Conservation (phyloP, 2,329 filamentous ascomycete genomes). For the Arthroderma uncinatum region DNA sequence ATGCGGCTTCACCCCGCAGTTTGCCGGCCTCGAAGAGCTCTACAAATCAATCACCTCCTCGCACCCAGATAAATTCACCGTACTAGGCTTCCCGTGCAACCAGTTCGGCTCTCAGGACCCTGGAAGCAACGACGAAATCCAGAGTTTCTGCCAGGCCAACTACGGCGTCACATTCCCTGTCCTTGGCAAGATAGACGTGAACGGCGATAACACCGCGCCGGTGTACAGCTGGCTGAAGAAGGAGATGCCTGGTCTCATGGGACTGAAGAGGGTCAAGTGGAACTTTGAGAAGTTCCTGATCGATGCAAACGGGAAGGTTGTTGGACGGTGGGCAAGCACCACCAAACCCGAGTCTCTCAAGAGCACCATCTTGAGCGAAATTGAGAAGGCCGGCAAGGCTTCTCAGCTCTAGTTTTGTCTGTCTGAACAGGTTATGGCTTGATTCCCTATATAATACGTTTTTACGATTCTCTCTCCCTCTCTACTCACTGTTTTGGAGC, state of each 20-base stretch:
- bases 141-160: constrained; percentile 80
- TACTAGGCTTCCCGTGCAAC: constrained; percentile 97
- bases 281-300: constrained; percentile 99
- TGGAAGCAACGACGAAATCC: constrained; percentile 67
- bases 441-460: not conserved
- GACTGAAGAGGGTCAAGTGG: constrained; percentile 91
- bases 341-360: constrained; percentile 77
- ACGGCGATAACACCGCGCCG: constrained; percentile 69
- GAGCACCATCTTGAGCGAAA: constrained; percentile 61
- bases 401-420: not conserved
- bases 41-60: constrained; percentile 65
- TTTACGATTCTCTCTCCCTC: not conserved
- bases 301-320: constrained; percentile 72
- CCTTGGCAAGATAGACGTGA: constrained; percentile 85
- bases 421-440: not conserved
- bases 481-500: not conserved
- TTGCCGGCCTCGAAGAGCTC: constrained; percentile 76
- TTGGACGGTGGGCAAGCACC: constrained; percentile 73
- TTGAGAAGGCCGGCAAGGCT: constrained; percentile 45
- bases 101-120: constrained; percentile 91
- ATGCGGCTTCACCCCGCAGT: constrained; percentile 97
- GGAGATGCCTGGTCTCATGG: constrained; percentile 68
- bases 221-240: constrained; percentile 65
- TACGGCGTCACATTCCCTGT: constrained; percentile 90
- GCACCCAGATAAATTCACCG: constrained; percentile 65